Conservation (phyloP, 163 green algal genomes). For the Chlorella variabilis region DNA sequence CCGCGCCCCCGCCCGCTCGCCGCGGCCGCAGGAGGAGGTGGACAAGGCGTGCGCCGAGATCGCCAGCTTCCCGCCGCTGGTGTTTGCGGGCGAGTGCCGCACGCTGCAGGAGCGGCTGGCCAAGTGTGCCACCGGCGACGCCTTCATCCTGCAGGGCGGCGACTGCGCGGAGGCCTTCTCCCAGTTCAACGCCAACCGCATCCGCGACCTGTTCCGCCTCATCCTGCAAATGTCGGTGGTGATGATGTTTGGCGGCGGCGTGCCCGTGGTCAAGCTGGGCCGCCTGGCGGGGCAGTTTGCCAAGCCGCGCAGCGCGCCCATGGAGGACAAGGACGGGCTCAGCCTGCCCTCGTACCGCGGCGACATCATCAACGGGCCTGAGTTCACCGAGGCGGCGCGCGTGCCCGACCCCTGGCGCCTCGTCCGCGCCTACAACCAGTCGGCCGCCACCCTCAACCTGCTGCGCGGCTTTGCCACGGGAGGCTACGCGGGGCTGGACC, state of each 20-base stretch:
- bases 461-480: conserved; percentile 95
- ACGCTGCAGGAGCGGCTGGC: conserved; percentile 91
- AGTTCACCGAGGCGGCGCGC: conserved; percentile 89
- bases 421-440: conserved; percentile 97
- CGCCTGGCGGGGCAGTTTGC: conserved; percentile 98
- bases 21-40: conserved; percentile 47
- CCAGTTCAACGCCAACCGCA: conserved; percentile 96
- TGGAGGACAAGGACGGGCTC: conserved; percentile 76
- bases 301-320: conserved; percentile 84
- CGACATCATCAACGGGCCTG: conserved; percentile 98
- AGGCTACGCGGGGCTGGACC: conserved; percentile 94
- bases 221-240: conserved; percentile 94
- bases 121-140: conserved; percentile 83
- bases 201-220: conserved; percentile 89
- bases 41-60: conserved; percentile 78
- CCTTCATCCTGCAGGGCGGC: conserved; percentile 88
- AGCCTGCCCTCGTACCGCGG: conserved; percentile 91
- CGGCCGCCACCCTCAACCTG: conserved; percentile 98
- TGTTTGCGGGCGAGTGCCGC: conserved; percentile 96
- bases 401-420: conserved; percentile 91
- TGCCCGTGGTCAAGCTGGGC: conserved; percentile 98
- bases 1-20: no score
- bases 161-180: conserved; percentile 98
- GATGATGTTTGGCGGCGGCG: conserved; percentile 94
- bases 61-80: conserved; percentile 80